Conservation (phyloP, 106 monocot species). For the Dioscorea dumetorum region DNA sequence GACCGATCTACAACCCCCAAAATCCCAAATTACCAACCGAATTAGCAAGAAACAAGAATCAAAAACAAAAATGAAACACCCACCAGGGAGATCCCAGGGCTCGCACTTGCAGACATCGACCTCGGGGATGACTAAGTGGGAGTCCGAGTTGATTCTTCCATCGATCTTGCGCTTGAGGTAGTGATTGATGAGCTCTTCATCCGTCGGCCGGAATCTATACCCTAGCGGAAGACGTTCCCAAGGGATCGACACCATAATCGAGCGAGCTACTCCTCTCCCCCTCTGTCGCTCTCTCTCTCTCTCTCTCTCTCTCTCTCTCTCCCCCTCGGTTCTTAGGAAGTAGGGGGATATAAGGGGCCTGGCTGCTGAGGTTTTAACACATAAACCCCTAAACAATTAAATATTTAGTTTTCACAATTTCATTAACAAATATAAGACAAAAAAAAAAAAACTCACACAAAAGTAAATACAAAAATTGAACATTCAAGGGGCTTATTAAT, state of each 20-base stretch:
- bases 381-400: too few species aligned
- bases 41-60: neutral
- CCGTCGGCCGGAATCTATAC: conserved; percentile 37
- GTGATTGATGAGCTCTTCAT: conserved; percentile 34
- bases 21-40: neutral
- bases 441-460: too few species aligned
- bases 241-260: neutral
- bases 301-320: too few species aligned
- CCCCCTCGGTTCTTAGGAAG: too few species aligned
- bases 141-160: conserved; percentile 5
- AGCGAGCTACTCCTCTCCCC: neutral
- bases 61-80: neutral
- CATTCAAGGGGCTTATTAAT: too few species aligned
- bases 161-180: conserved; percentile 37
- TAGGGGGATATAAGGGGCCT: too few species aligned
- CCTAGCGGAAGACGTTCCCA: conserved; percentile 20
- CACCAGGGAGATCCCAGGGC: conserved; percentile 41
- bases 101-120: conserved; percentile 42
- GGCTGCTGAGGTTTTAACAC: neutral
- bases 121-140: conserved; percentile 20
- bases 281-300: conserved; percentile 1
- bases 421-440: too few species aligned
- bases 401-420: too few species aligned
- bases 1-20: conserved; percentile 13
- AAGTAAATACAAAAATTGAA: too few species aligned